Conservation (phyloP, 805 yeast species). For the Wickerhamiella parazyma region DNA sequence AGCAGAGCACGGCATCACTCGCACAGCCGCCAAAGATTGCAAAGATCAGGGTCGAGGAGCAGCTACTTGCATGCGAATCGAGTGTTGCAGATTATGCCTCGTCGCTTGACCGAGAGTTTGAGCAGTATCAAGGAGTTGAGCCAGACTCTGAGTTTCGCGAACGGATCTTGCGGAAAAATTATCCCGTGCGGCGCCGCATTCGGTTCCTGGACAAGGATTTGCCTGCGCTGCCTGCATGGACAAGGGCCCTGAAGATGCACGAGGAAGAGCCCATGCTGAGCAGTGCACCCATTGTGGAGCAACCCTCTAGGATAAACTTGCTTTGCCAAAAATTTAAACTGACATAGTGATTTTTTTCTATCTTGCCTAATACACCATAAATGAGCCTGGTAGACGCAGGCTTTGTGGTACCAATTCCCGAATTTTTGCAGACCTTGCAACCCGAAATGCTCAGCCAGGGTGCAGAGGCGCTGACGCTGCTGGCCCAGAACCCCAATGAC, state of each 20-base stretch:
- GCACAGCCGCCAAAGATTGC: neutral
- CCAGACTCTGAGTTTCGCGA: conserved; percentile 8
- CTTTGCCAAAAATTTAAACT: neutral
- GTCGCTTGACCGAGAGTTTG: conserved; percentile 1
- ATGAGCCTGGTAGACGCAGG: conserved; percentile 2
- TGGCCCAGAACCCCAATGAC: conserved; percentile 1
- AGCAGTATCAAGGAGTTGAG: conserved; percentile 3
- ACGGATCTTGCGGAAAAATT: neutral
- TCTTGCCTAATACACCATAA: neutral
- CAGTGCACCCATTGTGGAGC: no score
- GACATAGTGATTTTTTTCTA: neutral
- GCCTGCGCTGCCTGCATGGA: conserved; percentile 2
- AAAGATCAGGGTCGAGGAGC: neutral
- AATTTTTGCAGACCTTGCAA: conserved; percentile 5
- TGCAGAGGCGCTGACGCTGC: conserved; percentile 20
- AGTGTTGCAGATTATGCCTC: conserved; percentile 2
- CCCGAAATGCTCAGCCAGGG: conserved; percentile 19
- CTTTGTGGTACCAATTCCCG: conserved; percentile 15
- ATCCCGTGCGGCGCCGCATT: neutral
- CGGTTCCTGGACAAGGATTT: conserved; percentile 4
- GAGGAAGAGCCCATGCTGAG: no score
- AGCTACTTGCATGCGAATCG: neutral
- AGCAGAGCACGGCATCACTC: neutral
- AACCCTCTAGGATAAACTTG: neutral
- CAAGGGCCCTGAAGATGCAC: no score